phyloP scores from a whole-genome alignment of 495 filamentous ascomycete genomes.

The Aspergillus carlsbadensis region DNA sequence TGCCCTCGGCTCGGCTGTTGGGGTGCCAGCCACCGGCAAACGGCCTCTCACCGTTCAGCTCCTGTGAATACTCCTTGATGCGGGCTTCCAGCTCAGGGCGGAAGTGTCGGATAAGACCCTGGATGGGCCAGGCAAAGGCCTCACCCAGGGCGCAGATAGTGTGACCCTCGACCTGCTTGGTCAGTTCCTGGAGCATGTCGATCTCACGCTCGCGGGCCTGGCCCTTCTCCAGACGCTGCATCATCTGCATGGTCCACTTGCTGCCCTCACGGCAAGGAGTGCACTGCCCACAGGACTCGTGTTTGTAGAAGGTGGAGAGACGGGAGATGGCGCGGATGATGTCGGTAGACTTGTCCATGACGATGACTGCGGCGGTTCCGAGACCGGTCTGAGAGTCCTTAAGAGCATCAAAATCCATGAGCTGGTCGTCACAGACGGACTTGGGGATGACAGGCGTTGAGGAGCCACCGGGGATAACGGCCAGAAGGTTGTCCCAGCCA shows the following conservation, averaged over 20 bases:
- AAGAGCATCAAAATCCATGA: constrained; percentile 98
- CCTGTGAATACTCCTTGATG: constrained; percentile 69
- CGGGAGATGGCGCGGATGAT: constrained; percentile 91
- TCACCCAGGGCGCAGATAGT: constrained; percentile 98
- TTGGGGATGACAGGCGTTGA: constrained; percentile 95
- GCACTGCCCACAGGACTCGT: constrained; percentile 97
- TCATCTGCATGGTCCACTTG: constrained; percentile 99
- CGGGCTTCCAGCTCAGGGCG: constrained; percentile 89
- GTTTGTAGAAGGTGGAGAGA: constrained; percentile 94
- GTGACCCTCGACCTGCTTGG: constrained; percentile 98
- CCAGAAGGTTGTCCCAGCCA: constrained; percentile 96
- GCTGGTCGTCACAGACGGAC: constrained; percentile 80
- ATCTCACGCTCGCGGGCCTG: constrained; percentile 87
- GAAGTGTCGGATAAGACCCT: constrained; percentile 97
- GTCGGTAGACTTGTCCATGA: constrained; percentile 97
- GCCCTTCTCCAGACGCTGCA: constrained; percentile 91
- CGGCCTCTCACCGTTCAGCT: constrained; percentile 65
- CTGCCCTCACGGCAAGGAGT: constrained; percentile 96
- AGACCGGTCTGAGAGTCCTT: constrained; percentile 97
- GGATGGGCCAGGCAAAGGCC: constrained; percentile 97
- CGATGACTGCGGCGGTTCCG: constrained; percentile 96
- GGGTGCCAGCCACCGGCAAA: constrained; percentile 88
- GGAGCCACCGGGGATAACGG: constrained; percentile 93
- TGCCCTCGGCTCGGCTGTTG: constrained; percentile 70
- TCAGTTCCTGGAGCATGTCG: constrained; percentile 98